phyloP scores from a whole-genome alignment of 805 yeast species.

The Candida corydali region DNA sequence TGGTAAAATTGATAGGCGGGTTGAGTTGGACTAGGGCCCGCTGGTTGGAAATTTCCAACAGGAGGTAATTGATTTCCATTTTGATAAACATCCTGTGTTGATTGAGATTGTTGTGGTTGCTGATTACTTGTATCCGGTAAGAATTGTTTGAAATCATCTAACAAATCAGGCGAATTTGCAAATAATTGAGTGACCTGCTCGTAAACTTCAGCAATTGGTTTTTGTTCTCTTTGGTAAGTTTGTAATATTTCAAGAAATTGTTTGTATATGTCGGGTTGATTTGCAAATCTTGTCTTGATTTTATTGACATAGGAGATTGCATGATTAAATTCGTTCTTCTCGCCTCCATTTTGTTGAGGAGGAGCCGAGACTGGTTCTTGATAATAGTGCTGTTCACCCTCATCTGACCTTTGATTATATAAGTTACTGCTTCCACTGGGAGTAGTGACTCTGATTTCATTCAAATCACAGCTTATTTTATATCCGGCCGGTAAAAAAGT shows the following conservation, averaged over 20 bases:
- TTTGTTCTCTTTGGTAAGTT: constrained; percentile 93
- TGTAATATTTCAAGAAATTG: constrained; percentile 91
- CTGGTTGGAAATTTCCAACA: constrained; percentile 80
- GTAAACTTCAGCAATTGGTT: constrained; percentile 92
- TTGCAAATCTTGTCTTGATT: constrained; percentile 88
- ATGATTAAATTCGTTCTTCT: constrained; percentile 93
- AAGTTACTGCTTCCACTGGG: constrained; percentile 71
- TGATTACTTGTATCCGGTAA: constrained; percentile 75
- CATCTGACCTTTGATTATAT: constrained; percentile 17
- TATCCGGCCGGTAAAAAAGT: constrained; percentile 97
- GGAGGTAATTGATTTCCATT: constrained; percentile 69
- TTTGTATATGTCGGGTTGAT: constrained; percentile 94
- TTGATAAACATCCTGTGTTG: constrained; percentile 19
- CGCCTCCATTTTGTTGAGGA: constrained; percentile 33
- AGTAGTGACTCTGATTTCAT: constrained; percentile 90
- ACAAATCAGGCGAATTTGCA: constrained; percentile 88
- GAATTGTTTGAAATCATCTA: constrained; percentile 93
- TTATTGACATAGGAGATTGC: constrained; percentile 96
- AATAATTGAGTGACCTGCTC: constrained; percentile 87
- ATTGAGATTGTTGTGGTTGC: constrained; percentile 18
- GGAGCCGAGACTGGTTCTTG: constrained; percentile 9
- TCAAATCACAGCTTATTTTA: constrained; percentile 90
- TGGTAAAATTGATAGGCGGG: constrained; percentile 11
- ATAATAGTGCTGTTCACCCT: constrained; percentile 15
- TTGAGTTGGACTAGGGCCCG: constrained; percentile 21